Evolutionary conservation across 177 flowering plant species (phyloP).

Genomic region (Vitis hybrid): DNA sequence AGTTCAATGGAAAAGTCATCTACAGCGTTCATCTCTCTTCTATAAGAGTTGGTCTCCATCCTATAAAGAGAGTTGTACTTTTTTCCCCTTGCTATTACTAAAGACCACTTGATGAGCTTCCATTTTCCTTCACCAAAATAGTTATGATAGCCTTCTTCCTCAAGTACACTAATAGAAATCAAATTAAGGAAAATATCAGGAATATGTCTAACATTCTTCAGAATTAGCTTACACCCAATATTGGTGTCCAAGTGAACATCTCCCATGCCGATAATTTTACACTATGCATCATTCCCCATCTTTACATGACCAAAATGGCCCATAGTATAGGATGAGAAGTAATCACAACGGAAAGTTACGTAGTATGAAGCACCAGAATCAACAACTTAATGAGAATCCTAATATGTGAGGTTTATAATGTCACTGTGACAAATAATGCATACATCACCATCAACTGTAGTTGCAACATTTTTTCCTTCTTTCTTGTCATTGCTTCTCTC

Average conservation of each 20-base stretch:
- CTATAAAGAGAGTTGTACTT: too few species aligned
- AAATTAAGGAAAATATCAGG: background rate
- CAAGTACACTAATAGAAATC: background rate
- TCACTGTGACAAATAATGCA: too few species aligned
- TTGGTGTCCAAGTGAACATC: background rate
- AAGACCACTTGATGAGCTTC: too few species aligned
- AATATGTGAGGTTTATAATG: rapidly evolving
- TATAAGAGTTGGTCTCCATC: too few species aligned
- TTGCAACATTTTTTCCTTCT: too few species aligned
- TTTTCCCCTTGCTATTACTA: too few species aligned
- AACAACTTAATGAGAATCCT: background rate
- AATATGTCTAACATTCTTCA: background rate
- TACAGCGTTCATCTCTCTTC: too few species aligned
- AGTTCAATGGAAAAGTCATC: too few species aligned
- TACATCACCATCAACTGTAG: too few species aligned
- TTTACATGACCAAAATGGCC: background rate
- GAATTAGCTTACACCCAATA: background rate
- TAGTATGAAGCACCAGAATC: background rate
- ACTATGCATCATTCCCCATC: background rate
- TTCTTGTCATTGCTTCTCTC: too few species aligned
- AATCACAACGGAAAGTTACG: rapidly evolving
- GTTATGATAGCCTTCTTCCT: too few species aligned
- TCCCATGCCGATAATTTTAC: background rate
- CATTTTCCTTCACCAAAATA: too few species aligned
- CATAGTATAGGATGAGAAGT: background rate